Evolutionary conservation across 129 eudicot species (phyloP), one percentile per base, ranked within the genome.

Genomic region (Cynara cardunculus): DNA sequence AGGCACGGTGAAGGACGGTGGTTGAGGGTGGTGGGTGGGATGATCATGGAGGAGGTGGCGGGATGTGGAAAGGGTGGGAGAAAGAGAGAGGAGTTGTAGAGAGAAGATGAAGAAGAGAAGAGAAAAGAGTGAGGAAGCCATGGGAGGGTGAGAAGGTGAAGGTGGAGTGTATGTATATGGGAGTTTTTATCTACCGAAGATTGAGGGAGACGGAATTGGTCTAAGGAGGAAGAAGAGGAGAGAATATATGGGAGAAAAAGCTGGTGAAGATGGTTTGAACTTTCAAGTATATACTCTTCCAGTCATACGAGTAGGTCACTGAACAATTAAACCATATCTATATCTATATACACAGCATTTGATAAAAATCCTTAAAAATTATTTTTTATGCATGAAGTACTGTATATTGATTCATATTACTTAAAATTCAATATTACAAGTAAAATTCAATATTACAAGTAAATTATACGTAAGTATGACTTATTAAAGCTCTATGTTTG

Each of bases 11-110:
- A 91, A 88, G 26, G 88, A 90, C 5, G 78, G 78, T 68, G 27
- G 34, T 76, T 72, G 78, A 2, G 0, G 83, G 31, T 64, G 71
- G n/a, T 25, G 74, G 64, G 41, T 16, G 19, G 69, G 46, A 8
- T 25, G 85, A 28, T 74, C 69, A 30, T 71, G 82, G 64, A 78
- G 84, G 66, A 74, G 75, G 16, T 79, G 73, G 77, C 96, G 85
- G 1, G 98, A 91, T 4, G 96, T 89, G 32, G 96, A 89, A 81
- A 30, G 22, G 3, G 84, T 69, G 25, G 88, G 90, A 11, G 87
- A 69, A 64, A 73, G 25, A 37, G 74, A 56, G 3, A 84, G n/a
- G 31, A 80, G 26, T 56, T 78, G 25, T 0, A 79, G 24, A n/a
- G 81, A 78, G 25, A 85, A 64, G 26, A 87, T 11, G 53, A 83